Percentiles rank a stretch among this genome's conserved stretches.
Conservation (phyloP, 805 yeast genomes). For the Metschnikowia lachancei region DNA sequence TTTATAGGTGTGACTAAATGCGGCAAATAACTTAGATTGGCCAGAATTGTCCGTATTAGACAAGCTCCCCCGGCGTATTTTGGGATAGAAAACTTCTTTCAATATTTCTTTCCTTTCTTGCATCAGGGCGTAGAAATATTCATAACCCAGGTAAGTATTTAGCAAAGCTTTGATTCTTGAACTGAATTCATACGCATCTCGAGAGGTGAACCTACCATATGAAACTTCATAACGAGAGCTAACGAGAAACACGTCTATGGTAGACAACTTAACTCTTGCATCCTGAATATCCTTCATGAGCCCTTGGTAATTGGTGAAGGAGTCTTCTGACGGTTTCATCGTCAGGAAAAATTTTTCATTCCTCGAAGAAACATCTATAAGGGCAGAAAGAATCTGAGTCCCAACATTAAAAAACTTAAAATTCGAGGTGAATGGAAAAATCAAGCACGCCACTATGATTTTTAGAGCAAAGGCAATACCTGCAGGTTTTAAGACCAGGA, state of each 20-base stretch:
- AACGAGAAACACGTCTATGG: constrained; percentile 22
- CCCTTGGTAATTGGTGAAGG: constrained; percentile 24
- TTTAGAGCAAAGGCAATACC: constrained; percentile 26
- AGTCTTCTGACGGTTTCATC: constrained; percentile 27
- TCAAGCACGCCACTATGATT: constrained; percentile 18
- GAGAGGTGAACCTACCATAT: constrained; percentile 28
- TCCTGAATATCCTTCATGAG: constrained; percentile 20
- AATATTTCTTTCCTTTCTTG: constrained; percentile 28
- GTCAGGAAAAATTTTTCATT: constrained; percentile 25
- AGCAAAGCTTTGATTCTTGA: constrained; percentile 24
- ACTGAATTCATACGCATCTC: constrained; percentile 28
- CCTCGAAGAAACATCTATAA: constrained; percentile 18
- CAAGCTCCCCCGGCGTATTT: constrained; percentile 12
- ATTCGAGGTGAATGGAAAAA: constrained; percentile 32
- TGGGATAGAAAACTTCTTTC: constrained; percentile 14
- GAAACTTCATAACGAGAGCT: constrained; percentile 26
- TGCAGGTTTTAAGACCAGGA: constrained; percentile 25
- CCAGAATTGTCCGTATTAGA: constrained; percentile 10
- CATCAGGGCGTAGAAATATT: constrained; percentile 28
- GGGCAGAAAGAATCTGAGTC: constrained; percentile 15
- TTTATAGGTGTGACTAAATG: constrained; percentile 28
- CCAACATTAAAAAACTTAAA: constrained; percentile 22
- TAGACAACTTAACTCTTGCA: constrained; percentile 20
- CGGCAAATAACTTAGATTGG: constrained; percentile 26
- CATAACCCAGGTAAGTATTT: constrained; percentile 25